Percentiles rank a stretch among this genome's conserved stretches.
Evolutionary conservation across 176 grass and related monocot genomes (phyloP).

Genomic region (Guadua angustifolia): DNA sequence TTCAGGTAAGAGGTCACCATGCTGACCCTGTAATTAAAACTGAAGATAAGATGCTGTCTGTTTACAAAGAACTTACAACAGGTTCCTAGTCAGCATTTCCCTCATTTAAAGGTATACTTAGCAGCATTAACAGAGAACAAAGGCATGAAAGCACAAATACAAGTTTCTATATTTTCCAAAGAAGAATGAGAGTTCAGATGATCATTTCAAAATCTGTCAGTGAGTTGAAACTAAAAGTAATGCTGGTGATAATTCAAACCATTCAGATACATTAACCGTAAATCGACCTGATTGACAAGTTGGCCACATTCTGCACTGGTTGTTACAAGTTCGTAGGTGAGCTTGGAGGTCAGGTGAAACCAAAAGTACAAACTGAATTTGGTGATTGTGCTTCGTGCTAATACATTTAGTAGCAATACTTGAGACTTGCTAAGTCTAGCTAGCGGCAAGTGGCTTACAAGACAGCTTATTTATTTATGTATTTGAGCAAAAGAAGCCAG

Average conservation of each 20-base stretch:
- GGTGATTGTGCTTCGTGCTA: constrained; percentile 11
- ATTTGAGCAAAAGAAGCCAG: not conserved
- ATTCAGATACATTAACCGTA: not conserved
- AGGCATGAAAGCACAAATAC: not conserved
- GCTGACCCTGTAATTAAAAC: constrained; percentile 62
- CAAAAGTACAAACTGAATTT: not conserved
- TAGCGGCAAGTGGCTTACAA: not conserved
- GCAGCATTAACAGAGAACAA: constrained; percentile 17
- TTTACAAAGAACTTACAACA: constrained; percentile 32
- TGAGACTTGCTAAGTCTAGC: not conserved
- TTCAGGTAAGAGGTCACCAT: constrained; percentile 78
- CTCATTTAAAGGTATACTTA: constrained; percentile 20
- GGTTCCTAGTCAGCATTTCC: not conserved
- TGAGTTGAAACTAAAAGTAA: constrained; percentile 10
- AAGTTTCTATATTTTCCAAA: not conserved
- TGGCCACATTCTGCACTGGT: not conserved
- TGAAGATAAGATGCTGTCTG: constrained; percentile 28
- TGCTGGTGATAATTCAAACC: not conserved
- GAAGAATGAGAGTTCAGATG: not conserved
- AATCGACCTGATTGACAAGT: not conserved
- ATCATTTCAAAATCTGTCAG: constrained; percentile 15
- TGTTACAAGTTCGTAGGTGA: constrained; percentile 7
- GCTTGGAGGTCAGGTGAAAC: not conserved
- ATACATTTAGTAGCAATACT: constrained; percentile 30
- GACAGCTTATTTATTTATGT: no score